Conservation (phyloP, 768 basidiomycete species). For the Tricholoma matsutake region DNA sequence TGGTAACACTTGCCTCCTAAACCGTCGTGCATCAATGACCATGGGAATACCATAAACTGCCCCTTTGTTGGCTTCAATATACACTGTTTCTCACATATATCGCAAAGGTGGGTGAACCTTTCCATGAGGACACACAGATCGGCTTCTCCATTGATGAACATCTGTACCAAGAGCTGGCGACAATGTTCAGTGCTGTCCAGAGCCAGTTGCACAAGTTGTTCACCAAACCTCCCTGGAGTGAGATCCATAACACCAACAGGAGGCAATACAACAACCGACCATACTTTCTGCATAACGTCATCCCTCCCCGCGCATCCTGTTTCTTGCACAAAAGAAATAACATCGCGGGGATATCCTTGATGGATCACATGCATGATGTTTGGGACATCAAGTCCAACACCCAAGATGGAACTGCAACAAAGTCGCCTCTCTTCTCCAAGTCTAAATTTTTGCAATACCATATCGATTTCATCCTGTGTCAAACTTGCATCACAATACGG, state of each 20-base stretch:
- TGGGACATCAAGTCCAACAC: not conserved
- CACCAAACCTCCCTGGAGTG: too few relatives aligned
- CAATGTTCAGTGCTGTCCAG: not conserved
- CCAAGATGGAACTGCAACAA: not conserved
- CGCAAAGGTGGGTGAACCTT: not conserved
- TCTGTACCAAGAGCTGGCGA: not conserved
- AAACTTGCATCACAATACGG: not conserved
- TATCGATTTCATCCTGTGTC: not conserved
- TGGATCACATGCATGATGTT: conserved; percentile 1
- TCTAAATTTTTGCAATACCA: not conserved
- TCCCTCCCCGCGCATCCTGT: not conserved
- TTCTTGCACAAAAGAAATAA: not conserved
- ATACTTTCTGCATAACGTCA: not conserved
- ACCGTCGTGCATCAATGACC: too few relatives aligned
- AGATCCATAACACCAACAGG: not conserved
- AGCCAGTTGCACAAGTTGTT: not conserved
- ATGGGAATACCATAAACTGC: too few relatives aligned
- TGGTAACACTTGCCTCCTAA: too few relatives aligned
- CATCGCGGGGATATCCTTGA: not conserved
- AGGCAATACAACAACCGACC: not conserved
- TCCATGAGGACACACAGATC: not conserved
- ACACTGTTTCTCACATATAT: not conserved
- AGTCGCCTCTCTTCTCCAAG: not conserved
- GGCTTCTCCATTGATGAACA: not conserved
- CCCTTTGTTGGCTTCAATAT: not conserved